phyloP scores from a whole-genome alignment of 176 grass and related monocot species.

The Triticum urartu region DNA sequence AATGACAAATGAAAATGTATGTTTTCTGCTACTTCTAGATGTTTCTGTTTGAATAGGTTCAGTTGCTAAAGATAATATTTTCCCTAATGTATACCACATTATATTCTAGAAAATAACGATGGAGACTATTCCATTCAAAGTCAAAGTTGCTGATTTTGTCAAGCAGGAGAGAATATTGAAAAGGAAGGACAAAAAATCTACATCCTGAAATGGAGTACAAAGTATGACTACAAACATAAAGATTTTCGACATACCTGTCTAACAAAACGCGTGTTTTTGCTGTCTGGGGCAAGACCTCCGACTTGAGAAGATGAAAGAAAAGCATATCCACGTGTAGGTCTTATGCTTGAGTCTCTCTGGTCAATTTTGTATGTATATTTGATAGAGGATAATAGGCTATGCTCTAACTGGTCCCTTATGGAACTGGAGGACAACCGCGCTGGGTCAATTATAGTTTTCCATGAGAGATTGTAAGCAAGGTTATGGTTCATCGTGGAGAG shows the following conservation, averaged over 20 bases:
- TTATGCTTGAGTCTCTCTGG: slow-evolving; percentile 61
- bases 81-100: background rate
- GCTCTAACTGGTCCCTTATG: slow-evolving; percentile 64
- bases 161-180: background rate
- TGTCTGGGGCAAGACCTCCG: slow-evolving; percentile 64
- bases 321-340: slow-evolving; percentile 77
- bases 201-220: background rate
- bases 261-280: slow-evolving; percentile 49
- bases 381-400: slow-evolving; percentile 79
- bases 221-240: background rate
- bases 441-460: slow-evolving; percentile 64
- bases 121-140: background rate
- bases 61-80: background rate
- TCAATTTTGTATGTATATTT: slow-evolving; percentile 88
- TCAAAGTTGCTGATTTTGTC: background rate
- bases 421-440: slow-evolving; percentile 49
- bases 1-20: background rate
- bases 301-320: slow-evolving; percentile 71
- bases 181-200: background rate
- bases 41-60: slow-evolving; percentile 13
- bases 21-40: background rate
- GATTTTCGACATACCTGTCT: slow-evolving; percentile 59
- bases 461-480: slow-evolving; percentile 76
- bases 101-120: slow-evolving; percentile 27
- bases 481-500: slow-evolving; percentile 71